A percentile compares a stretch with the other conserved stretches of the same genome.
Evolutionary conservation across 2,329 filamentous ascomycete species (phyloP).

Genomic region (Leptoxyphium fumago): DNA sequence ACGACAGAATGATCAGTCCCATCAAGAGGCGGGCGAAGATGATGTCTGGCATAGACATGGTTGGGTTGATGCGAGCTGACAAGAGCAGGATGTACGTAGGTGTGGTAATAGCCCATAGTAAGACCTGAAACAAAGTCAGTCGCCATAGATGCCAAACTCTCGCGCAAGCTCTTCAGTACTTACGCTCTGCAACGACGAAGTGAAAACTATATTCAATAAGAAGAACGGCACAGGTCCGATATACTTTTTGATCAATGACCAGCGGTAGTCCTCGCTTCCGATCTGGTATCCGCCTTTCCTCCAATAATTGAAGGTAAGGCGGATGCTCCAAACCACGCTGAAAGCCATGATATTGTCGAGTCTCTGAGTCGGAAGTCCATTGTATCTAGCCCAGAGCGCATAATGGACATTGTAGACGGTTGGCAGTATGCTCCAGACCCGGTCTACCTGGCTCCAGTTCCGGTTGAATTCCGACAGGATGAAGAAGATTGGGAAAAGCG

Average conservation of each 20-base stretch:
- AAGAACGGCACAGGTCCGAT: conserved; percentile 57
- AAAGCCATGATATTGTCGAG: conserved; percentile 60
- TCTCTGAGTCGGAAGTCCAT: conserved; percentile 53
- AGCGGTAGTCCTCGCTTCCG: conserved; percentile 91
- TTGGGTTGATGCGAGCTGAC: conserved; percentile 43
- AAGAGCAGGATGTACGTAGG: conserved; percentile 78
- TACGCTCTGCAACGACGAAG: conserved; percentile 59
- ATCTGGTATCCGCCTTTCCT: conserved; percentile 80
- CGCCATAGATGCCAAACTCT: not conserved
- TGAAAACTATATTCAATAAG: conserved; percentile 79
- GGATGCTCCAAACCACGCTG: conserved; percentile 50
- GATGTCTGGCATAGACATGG: conserved; percentile 38
- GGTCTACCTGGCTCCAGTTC: conserved; percentile 96
- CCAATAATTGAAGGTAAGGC: conserved; percentile 94
- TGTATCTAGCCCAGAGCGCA: conserved; percentile 63
- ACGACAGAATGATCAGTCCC: conserved; percentile 49
- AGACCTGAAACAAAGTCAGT: conserved; percentile 33
- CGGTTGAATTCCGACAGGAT: conserved; percentile 69
- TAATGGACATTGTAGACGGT: conserved; percentile 78
- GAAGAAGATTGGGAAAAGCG: conserved; percentile 57
- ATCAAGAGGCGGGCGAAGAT: conserved; percentile 42
- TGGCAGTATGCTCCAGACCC: conserved; percentile 80
- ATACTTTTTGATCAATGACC: conserved; percentile 57
- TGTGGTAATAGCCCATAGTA: conserved; percentile 64
- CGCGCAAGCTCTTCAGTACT: conserved; percentile 7